phyloP scores from a whole-genome alignment of 139 green algal species.

The Bryopsis sp. region DNA sequence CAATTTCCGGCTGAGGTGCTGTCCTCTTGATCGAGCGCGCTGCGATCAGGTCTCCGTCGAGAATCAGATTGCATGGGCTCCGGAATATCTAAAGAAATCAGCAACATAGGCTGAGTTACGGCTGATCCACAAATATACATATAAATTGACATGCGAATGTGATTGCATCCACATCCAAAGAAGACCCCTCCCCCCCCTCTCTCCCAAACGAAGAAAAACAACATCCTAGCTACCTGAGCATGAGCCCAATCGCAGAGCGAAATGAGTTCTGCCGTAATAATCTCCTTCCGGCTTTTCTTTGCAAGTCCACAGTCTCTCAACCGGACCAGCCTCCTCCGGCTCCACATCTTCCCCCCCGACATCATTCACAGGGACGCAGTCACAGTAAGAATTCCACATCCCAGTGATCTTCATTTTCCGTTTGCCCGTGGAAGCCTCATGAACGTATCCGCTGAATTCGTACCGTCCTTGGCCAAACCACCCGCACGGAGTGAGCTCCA shows the following conservation, averaged over 20 bases:
- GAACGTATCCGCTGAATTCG: slow-evolving; percentile 48
- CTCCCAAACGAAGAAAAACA: neutral
- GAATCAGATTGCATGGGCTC: slow-evolving; percentile 55
- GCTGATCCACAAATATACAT: no score
- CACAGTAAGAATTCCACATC: slow-evolving; percentile 12
- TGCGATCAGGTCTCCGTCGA: slow-evolving; percentile 52
- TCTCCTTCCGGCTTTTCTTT: slow-evolving; percentile 12
- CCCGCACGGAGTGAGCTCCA: slow-evolving; percentile 85
- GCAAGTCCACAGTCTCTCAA: slow-evolving; percentile 7
- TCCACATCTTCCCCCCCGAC: neutral
- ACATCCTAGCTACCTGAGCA: neutral
- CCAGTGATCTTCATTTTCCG: neutral
- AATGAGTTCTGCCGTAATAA: slow-evolving; percentile 10
- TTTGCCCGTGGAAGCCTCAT: slow-evolving; percentile 8
- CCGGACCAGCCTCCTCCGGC: neutral
- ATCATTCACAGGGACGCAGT: neutral
- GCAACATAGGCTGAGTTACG: no score
- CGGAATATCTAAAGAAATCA: slow-evolving; percentile 9
- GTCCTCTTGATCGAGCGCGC: slow-evolving; percentile 47
- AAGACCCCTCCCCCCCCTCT: no score
- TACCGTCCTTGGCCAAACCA: slow-evolving; percentile 83
- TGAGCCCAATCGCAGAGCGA: slow-evolving; percentile 7
- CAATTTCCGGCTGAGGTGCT: slow-evolving; percentile 42
- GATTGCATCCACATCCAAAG: no score
- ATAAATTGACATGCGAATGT: no score